Base-by-base conservation (phyloP, 1,139 yeast species). In the Debaryomyces sp. region DNA sequence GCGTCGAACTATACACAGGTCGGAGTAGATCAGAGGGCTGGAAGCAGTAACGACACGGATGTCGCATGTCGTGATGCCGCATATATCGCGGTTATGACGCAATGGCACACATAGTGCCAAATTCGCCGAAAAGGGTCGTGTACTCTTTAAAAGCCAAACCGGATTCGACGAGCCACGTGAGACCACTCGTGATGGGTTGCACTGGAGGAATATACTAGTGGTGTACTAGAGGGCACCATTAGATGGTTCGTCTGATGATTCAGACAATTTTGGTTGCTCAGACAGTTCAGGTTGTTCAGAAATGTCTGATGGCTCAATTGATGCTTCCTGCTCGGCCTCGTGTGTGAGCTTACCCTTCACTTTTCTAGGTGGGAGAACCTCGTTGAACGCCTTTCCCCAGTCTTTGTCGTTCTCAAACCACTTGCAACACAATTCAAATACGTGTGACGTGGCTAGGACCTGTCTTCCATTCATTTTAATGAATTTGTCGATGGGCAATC, bases 361-460 rank as follows among this genome's bases (percentile, higher is more conserved):
- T 67, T 92, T 94, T 56, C 99, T 77, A 36, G 82, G 82, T 2
- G 99, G 99, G 45, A 94, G 75, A 1, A 89, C 94, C 27, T 79
- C 76, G 63, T 90, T 92, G 63, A 94, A 92, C 0, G 98, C 96
- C 47, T 66, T 70, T 55, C 83, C 88, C 99, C 99, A 94, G 66
- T 89, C 89, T 52, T 76, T 77, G 34, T 72, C 71, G 35, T 51
- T 53, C 60, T 90, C 96, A 53, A 85, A 78, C 89, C 95, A 92
- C 63, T 85, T 82, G 49, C 94, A 77, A 69, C 91, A 75, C 53
- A 94, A 71, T 66, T 94, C 97, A 54, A 89, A 87, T 15, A 94
- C 99, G 63, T 94, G 99, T 37, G 96, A 88, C 0, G 98, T 91
- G 1, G 99, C 96, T 53, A 94, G 73, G 2, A 94, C 98, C 55